These are phyloP conservation scores for Trichophyton rubrum DNA, from an alignment of 2,329 filamentous ascomycete species.

Conservation along the genomic window DNA sequence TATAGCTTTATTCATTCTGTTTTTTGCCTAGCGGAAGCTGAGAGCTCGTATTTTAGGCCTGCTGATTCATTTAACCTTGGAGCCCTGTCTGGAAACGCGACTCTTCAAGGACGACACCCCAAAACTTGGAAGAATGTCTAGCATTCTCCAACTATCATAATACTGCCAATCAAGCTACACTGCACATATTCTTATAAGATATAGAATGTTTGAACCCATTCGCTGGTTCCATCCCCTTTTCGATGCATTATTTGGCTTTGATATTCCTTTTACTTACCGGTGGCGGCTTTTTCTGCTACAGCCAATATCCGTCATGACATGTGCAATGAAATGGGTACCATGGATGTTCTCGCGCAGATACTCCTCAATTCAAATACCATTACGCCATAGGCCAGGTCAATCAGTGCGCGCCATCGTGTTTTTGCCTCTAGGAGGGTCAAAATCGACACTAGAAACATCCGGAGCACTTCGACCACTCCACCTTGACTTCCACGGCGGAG, in stretches of 20 bases:
- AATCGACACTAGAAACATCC: not conserved
- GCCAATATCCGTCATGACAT: constrained; percentile 29
- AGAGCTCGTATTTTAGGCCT: not conserved
- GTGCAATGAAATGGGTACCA: constrained; percentile 25
- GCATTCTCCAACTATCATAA: not conserved
- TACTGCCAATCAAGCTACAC: not conserved
- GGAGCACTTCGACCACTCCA: constrained; percentile 29
- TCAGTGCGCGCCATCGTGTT: constrained; percentile 28
- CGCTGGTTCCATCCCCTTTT: constrained; percentile 10
- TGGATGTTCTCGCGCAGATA: constrained; percentile 30
- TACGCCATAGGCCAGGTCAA: constrained; percentile 14
- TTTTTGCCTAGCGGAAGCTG: not conserved
- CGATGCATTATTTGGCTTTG: constrained; percentile 26
- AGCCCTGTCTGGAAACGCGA: not conserved
- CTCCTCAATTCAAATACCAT: constrained; percentile 23
- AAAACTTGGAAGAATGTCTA: not conserved
- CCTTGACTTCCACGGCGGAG: constrained; percentile 35
- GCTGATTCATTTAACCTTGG: not conserved
- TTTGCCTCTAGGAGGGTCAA: constrained; percentile 12
- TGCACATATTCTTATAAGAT: not conserved
- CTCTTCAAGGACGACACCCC: not conserved
- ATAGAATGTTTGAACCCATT: constrained; percentile 1
- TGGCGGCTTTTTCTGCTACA: constrained; percentile 36
- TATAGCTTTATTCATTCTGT: too few species aligned
- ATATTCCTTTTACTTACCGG: constrained; percentile 29